Evolutionary conservation across 73 alveolate genomes (phyloP), one percentile per base, ranked within the genome.

Genomic region (Symbiodinium natans): DNA sequence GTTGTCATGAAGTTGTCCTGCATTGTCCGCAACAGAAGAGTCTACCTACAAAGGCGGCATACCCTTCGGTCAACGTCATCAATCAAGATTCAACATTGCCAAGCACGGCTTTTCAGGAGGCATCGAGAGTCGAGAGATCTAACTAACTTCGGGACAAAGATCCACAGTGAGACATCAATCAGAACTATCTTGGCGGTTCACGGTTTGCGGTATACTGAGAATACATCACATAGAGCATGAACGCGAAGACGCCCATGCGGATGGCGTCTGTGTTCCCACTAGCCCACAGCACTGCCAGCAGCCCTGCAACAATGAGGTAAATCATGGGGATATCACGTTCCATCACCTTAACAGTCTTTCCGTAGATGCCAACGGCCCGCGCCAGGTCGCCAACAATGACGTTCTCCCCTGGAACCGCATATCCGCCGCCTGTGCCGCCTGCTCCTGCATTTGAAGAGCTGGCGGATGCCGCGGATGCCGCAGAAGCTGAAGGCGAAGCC

Each of bases 331-430:
- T 56, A 29, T 68, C 87, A 13, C 80, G 97, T 1, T 85, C 97
- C 89, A 90, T 71, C 39, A 90, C 88, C 89, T 90, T 13, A 3
- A 34, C 84, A 15, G 80, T 90, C 68, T 73, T 90, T 19, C 97
- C 97, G 52, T 90, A 41, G 54, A 90, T 85, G 34, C 97, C 97
- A 27, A 71, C 40, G 41, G 80, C 80, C 27, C 97, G 87, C 5
- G 97, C 97, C 29, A 90, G 84, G 54, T 90, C 97, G 29, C 97
- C 97, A 8, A 90, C 89, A 33, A 90, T 90, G 43, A 90, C 97
- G 38, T 90, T 90, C 97, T 90, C 97, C 87, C 80, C 82, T 33
- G 19, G 17, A 29, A 13, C 80, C 38, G 17, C 40, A 63, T 23
- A 63, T 17, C 80, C 40, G 36, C 80, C 80, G 15, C 71, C 27